phyloP scores from a whole-genome alignment of 148 eudicot species.

The Chenopodium berlandieri region DNA sequence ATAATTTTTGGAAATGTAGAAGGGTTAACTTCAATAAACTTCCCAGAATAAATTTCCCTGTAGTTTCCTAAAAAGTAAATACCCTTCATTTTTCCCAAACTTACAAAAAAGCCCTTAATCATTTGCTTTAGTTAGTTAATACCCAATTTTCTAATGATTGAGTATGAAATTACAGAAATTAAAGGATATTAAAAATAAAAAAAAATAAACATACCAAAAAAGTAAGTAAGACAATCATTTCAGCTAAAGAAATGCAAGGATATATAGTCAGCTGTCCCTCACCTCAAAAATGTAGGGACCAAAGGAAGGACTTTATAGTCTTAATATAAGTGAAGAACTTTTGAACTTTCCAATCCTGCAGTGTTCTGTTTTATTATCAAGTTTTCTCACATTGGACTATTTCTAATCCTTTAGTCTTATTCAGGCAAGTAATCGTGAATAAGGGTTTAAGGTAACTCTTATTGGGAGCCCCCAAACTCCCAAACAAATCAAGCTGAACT shows the following conservation, averaged over 20 bases:
- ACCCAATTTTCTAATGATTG: no score
- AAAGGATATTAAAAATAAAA: no score
- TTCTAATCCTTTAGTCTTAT: neutral
- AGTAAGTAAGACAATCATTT: neutral
- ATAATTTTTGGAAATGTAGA: no score
- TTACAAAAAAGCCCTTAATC: no score
- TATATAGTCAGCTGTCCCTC: neutral
- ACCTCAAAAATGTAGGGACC: neutral
- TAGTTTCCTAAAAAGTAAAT: no score
- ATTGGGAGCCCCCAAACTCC: neutral
- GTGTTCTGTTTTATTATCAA: neutral
- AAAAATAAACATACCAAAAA: neutral
- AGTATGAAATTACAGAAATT: no score
- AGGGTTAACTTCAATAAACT: no score
- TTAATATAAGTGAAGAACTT: neutral
- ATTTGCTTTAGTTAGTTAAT: no score
- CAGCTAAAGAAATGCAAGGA: neutral
- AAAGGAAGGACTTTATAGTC: neutral
- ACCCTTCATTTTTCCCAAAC: no score
- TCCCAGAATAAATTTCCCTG: no score
- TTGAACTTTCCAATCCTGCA: neutral
- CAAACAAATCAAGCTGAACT: neutral
- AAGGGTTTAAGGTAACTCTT: neutral
- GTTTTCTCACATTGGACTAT: neutral
- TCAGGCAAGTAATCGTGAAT: neutral